Conservation (phyloP, 2,329 filamentous ascomycete genomes). For the Ophiostoma sp. region DNA sequence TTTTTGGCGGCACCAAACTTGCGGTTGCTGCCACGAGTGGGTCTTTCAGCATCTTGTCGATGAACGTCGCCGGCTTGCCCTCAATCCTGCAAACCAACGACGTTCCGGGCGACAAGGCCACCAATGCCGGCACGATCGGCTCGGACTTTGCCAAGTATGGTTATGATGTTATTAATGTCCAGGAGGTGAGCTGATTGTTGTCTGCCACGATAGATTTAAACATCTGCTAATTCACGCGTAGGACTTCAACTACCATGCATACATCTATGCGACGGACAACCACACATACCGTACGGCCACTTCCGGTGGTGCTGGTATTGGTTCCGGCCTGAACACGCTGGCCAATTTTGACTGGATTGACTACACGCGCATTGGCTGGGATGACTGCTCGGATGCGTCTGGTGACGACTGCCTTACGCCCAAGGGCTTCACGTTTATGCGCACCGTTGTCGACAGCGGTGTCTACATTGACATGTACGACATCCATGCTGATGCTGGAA, state of each 20-base stretch:
- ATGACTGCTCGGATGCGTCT: constrained; percentile 56
- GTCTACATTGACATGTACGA: constrained; percentile 66
- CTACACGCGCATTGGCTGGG: constrained; percentile 60
- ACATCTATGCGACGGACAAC: constrained; percentile 60
- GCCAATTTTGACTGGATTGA: constrained; percentile 59
- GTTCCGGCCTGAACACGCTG: constrained; percentile 64
- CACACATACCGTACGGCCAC: constrained; percentile 63
- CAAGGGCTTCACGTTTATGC: constrained; percentile 70
- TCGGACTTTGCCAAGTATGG: constrained; percentile 55
- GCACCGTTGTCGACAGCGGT: constrained; percentile 51
- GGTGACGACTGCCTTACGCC: constrained; percentile 64
- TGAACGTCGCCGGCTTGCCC: constrained; percentile 63
- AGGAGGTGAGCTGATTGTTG: constrained; percentile 50
- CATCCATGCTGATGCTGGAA: constrained; percentile 64
- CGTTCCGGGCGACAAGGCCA: constrained; percentile 61
- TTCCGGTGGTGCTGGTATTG: constrained; percentile 63
- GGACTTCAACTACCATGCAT: constrained; percentile 68
- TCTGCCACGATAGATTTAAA: not conserved
- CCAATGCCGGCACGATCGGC: constrained; percentile 59
- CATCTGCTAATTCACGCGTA: constrained; percentile 26
- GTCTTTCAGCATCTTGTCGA: constrained; percentile 54
- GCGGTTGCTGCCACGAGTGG: constrained; percentile 29
- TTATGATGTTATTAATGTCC: constrained; percentile 64
- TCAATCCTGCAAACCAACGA: constrained; percentile 58
- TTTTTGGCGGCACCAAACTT: not conserved